Evolutionary conservation across 148 eudicot species (phyloP).

Genomic region (Amaranthus hypochondriacus): DNA sequence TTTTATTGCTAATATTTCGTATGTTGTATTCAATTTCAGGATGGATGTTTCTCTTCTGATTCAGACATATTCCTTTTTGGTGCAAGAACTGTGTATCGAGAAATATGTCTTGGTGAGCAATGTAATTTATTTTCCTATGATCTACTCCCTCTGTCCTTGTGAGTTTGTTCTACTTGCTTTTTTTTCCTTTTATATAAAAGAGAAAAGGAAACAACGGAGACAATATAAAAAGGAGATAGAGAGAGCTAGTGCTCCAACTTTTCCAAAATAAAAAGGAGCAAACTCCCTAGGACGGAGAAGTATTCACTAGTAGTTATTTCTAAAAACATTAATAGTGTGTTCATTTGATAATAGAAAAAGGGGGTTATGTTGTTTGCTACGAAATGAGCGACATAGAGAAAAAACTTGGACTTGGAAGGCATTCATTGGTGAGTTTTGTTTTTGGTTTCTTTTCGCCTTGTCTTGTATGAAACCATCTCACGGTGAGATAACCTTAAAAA

Average conservation of each 20-base stretch:
- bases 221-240: too few relatives aligned
- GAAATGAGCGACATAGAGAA: conserved; percentile 90
- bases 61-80: conserved; percentile 95
- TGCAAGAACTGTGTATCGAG: conserved; percentile 97
- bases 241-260: too few relatives aligned
- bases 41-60: conserved; percentile 94
- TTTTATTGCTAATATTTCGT: not conserved
- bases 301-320: not conserved
- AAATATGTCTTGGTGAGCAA: conserved; percentile 85
- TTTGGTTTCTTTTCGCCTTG: not conserved
- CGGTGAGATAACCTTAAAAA: too few relatives aligned
- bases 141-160: not conserved
- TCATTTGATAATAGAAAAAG: conserved; percentile 46
- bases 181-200: too few relatives aligned
- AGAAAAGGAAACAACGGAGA: too few relatives aligned
- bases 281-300: too few relatives aligned
- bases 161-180: too few relatives aligned
- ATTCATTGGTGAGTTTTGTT: conserved; percentile 59
- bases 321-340: conserved; percentile 13
- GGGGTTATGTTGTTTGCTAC: conserved; percentile 87
- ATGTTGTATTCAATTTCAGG: conserved; percentile 42
- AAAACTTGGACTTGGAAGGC: conserved; percentile 84
- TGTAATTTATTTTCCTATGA: conserved; percentile 3
- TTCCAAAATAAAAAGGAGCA: too few relatives aligned
- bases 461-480: too few relatives aligned